Evolutionary conservation across 108 stramenopile species (phyloP).

Genomic region (Licmophora abbreviata): DNA sequence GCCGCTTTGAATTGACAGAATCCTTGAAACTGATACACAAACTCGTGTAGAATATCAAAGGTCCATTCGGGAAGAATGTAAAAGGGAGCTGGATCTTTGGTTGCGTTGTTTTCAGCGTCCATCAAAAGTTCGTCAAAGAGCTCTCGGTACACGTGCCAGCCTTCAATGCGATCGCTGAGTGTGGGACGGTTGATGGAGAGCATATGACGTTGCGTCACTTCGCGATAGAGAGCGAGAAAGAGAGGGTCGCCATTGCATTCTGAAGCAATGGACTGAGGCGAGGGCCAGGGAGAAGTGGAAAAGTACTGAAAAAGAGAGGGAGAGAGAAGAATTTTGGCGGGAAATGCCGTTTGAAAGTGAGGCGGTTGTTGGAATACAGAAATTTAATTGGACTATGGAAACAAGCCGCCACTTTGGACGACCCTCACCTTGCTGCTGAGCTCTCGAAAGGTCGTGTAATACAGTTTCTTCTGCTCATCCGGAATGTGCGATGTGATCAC

Average conservation of each 20-base stretch:
- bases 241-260: slow-evolving; percentile 84
- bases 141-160: slow-evolving; percentile 81
- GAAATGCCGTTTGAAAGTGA: too few relatives aligned
- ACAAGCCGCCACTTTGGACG: slow-evolving; percentile 1
- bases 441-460: slow-evolving; percentile 54
- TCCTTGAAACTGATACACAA: slow-evolving; percentile 97
- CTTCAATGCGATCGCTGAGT: slow-evolving; percentile 80
- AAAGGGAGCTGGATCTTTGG: slow-evolving; percentile 26
- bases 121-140: slow-evolving; percentile 77
- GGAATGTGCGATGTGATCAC: slow-evolving; percentile 65
- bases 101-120: slow-evolving; percentile 42
- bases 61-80: slow-evolving; percentile 91
- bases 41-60: slow-evolving; percentile 98
- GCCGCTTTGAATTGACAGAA: slow-evolving; percentile 93
- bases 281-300: slow-evolving; percentile 74
- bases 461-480: slow-evolving; percentile 58
- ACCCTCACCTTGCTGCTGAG: slow-evolving; percentile 57
- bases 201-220: slow-evolving; percentile 79
- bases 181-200: slow-evolving; percentile 70
- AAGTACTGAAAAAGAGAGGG: slow-evolving; percentile 54
- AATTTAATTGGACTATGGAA: too few relatives aligned
- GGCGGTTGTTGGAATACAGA: too few relatives aligned
- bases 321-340: too few relatives aligned
- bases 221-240: slow-evolving; percentile 81
- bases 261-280: slow-evolving; percentile 57